Percentiles rank a stretch among this genome's conserved stretches.
These are phyloP conservation scores for Odontarrhena argentea DNA, from an alignment of 345 rosid species.

Conservation along the genomic window DNA sequence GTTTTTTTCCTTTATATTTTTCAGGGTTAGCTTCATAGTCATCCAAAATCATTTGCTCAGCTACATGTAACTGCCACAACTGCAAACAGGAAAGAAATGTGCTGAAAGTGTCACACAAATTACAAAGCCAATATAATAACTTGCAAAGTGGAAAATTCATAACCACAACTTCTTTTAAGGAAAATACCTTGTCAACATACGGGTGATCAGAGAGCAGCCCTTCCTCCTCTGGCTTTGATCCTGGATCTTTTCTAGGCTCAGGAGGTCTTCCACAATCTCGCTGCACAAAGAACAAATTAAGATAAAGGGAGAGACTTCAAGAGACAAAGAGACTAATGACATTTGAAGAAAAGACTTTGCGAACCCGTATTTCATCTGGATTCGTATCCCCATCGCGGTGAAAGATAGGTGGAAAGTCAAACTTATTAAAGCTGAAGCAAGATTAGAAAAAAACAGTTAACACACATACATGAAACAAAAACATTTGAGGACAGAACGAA, in stretches of 20 bases:
- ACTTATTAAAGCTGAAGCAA: constrained; percentile 78
- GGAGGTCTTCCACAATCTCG: constrained; percentile 94
- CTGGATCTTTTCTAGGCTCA: constrained; percentile 77
- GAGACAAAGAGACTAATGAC: background rate
- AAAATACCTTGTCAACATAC: constrained; percentile 75
- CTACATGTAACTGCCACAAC: constrained; percentile 90
- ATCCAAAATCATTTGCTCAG: constrained; percentile 95
- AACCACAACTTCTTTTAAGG: background rate
- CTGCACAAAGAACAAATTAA: constrained; percentile 44
- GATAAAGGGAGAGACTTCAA: constrained; percentile 16
- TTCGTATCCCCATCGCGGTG: constrained; percentile 77
- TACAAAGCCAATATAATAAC: background rate
- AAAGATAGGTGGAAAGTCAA: constrained; percentile 88
- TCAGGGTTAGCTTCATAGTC: constrained; percentile 82
- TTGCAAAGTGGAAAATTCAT: constrained; percentile 1
- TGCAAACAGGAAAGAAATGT: constrained; percentile 45
- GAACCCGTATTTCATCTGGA: constrained; percentile 79
- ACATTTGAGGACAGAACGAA: background rate
- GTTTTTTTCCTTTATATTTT: constrained; percentile 72
- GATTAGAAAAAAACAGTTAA: constrained; percentile 14
- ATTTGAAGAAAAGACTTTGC: constrained; percentile 35
- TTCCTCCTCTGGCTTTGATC: constrained; percentile 77
- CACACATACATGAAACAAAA: constrained; percentile 25
- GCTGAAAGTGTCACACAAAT: background rate
- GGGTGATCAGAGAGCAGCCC: constrained; percentile 90